These are phyloP conservation scores for Pestalotiopsis sp. DNA, from an alignment of 2,329 filamentous ascomycete genomes.

Conservation along the genomic window DNA sequence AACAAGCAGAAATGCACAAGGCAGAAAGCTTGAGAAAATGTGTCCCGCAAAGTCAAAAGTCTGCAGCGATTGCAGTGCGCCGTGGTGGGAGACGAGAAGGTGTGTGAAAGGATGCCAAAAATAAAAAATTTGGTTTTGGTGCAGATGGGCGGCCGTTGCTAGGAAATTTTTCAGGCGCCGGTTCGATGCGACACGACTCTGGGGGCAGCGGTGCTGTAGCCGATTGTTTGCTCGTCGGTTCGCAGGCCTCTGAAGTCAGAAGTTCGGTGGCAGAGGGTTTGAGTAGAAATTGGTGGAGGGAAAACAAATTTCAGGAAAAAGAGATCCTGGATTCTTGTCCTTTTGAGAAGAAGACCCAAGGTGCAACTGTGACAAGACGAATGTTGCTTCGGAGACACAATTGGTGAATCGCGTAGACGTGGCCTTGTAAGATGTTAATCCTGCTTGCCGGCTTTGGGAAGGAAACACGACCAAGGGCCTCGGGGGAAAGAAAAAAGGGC, in stretches of 20 bases:
- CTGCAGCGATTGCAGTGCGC: neutral
- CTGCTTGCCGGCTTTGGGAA: neutral
- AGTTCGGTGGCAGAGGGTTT: neutral
- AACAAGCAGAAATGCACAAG: constrained; percentile 8
- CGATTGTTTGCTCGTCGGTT: neutral
- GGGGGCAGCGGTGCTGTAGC: neutral
- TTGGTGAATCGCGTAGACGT: constrained; percentile 12
- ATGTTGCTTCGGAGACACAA: neutral
- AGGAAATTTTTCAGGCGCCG: neutral
- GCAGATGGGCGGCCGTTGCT: neutral
- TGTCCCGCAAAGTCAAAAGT: constrained; percentile 1
- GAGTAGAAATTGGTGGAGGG: neutral
- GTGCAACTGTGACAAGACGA: neutral
- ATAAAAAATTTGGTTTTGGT: neutral
- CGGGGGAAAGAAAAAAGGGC: neutral
- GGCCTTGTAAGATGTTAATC: constrained; percentile 9
- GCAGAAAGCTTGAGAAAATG: constrained; percentile 6
- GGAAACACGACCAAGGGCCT: neutral
- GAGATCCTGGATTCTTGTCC: neutral
- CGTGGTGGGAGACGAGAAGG: neutral
- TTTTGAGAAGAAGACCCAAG: neutral
- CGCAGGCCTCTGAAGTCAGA: neutral
- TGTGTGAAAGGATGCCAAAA: neutral
- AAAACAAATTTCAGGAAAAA: neutral
- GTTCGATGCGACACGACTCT: neutral